These are phyloP conservation scores for Esteya vermicola DNA, from an alignment of 2,329 filamentous ascomycete genomes.

Conservation along the genomic window DNA sequence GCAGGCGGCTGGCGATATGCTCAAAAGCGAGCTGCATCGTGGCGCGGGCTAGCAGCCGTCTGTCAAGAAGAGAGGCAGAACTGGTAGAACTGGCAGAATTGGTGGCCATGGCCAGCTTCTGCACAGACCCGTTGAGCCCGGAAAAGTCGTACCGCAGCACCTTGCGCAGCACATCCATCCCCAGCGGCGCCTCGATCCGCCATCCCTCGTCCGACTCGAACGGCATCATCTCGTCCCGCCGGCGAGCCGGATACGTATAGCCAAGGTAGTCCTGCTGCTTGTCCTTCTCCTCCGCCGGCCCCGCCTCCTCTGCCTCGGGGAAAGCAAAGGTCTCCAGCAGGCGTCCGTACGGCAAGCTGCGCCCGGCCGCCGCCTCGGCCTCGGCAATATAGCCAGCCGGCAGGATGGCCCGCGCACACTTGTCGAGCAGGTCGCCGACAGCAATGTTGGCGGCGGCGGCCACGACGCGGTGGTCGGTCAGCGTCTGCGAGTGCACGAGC, in stretches of 20 bases:
- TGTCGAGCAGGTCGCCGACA: conserved; percentile 83
- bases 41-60: conserved; percentile 50
- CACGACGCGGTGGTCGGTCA: conserved; percentile 59
- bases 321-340: conserved; percentile 72
- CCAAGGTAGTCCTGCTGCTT: conserved; percentile 12
- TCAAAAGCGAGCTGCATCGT: conserved; percentile 75
- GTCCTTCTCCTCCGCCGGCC: too few relatives aligned
- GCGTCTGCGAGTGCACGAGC: conserved; percentile 57
- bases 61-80: too few relatives aligned
- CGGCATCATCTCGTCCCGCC: conserved; percentile 41
- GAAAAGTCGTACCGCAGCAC: conserved; percentile 60
- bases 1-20: conserved; percentile 62
- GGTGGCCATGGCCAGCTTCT: conserved; percentile 22
- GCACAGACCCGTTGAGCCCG: conserved; percentile 43
- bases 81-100: too few relatives aligned
- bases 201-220: conserved; percentile 34
- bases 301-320: too few relatives aligned
- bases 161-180: conserved; percentile 24
- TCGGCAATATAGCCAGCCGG: conserved; percentile 42
- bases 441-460: conserved; percentile 66
- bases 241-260: conserved; percentile 44
- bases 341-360: conserved; percentile 64
- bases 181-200: conserved; percentile 54
- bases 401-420: conserved; percentile 63
- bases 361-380: conserved; percentile 18